Conservation (phyloP, 2,329 filamentous ascomycete genomes). For the Aspergillus aculeatinus region DNA sequence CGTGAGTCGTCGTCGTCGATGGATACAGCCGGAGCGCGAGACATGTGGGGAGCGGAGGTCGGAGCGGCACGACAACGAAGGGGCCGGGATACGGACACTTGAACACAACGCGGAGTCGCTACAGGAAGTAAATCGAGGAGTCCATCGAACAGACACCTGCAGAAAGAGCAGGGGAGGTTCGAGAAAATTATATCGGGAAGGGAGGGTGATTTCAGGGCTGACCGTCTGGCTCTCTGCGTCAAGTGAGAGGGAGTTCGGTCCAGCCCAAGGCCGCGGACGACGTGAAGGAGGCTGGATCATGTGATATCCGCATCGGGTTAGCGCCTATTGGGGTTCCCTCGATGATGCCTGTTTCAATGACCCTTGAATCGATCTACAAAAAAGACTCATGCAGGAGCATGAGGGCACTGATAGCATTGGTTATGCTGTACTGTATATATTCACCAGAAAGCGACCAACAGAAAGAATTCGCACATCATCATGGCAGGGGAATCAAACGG, state of each 20-base stretch:
- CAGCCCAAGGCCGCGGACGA: conserved; percentile 40
- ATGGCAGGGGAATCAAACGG: conserved; percentile 13
- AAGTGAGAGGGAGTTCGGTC: conserved; percentile 34
- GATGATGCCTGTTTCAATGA: no score
- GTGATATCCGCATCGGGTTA: conserved; percentile 25
- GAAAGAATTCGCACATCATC: conserved; percentile 6
- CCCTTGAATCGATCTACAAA: not conserved
- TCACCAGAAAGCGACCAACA: not conserved
- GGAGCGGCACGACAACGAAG: conserved; percentile 31
- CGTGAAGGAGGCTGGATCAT: conserved; percentile 28
- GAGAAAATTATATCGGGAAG: conserved; percentile 11
- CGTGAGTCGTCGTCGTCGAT: conserved; percentile 32
- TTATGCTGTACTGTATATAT: conserved; percentile 2
- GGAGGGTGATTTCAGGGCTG: conserved; percentile 12
- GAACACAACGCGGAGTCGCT: conserved; percentile 22
- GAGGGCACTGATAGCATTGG: not conserved
- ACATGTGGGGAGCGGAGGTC: conserved; percentile 46
- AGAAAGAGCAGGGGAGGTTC: conserved; percentile 21
- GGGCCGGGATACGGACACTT: conserved; percentile 24
- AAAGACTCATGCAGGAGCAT: not conserved
- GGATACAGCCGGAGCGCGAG: conserved; percentile 44
- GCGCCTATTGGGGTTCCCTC: not conserved
- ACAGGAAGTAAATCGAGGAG: conserved; percentile 21
- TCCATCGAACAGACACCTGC: conserved; percentile 28
- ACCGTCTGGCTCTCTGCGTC: conserved; percentile 20